Percentiles rank a stretch among this genome's conserved stretches.
phyloP scores from a whole-genome alignment of 768 basidiomycete species.

The Cystoderma amianthinum region DNA sequence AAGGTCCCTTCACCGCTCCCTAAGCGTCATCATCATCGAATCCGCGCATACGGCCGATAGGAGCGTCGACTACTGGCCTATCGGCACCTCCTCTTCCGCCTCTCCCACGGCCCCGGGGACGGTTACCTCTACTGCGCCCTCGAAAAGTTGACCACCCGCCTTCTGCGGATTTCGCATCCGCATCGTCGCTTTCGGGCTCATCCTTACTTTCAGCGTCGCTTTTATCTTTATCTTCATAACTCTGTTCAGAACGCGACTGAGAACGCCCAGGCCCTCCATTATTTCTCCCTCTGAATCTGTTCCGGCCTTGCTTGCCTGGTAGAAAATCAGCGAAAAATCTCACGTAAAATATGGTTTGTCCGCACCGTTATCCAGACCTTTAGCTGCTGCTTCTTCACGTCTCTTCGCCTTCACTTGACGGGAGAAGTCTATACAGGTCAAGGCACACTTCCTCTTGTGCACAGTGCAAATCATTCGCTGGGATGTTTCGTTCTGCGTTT shows the following conservation, averaged over 20 bases:
- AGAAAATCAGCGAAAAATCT: background rate
- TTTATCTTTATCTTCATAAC: background rate
- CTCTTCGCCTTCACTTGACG: background rate
- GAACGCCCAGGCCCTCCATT: background rate
- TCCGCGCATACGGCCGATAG: background rate
- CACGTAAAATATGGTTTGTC: background rate
- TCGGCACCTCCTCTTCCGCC: background rate
- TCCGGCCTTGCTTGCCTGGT: no score
- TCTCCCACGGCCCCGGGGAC: background rate
- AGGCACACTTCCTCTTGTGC: background rate
- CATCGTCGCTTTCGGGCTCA: background rate
- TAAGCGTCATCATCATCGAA: no score
- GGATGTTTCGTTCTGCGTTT: background rate
- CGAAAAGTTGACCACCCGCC: background rate
- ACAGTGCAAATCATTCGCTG: background rate
- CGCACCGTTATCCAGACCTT: background rate
- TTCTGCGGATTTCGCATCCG: background rate
- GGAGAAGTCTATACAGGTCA: background rate
- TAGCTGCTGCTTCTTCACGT: background rate
- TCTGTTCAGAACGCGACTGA: background rate
- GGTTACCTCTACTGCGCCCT: background rate
- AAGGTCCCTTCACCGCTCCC: no score
- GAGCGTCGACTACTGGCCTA: background rate
- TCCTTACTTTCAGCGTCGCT: background rate
- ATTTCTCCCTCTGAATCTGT: background rate